phyloP scores from a whole-genome alignment of 371 early-diverging fungal genomes.

The Mortierella sp. region DNA sequence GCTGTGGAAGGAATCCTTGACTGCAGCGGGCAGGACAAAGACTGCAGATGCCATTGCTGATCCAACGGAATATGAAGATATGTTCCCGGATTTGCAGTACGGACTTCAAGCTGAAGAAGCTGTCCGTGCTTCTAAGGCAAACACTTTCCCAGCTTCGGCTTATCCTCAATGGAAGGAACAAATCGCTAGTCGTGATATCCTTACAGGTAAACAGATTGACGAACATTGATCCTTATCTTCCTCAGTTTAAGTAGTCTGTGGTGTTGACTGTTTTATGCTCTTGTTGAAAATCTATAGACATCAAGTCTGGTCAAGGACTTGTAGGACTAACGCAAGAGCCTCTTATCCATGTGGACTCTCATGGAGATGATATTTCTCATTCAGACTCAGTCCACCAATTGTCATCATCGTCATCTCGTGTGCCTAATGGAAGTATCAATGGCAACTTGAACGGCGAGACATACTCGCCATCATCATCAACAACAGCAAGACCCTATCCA shows the following conservation, averaged over 20 bases:
- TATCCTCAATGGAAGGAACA: slow-evolving; percentile 69
- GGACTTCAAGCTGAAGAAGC: slow-evolving; percentile 66
- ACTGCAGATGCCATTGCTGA: slow-evolving; percentile 91
- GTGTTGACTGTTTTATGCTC: neutral
- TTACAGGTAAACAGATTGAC: slow-evolving; percentile 55
- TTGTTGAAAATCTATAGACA: slow-evolving; percentile 5
- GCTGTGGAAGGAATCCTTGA: slow-evolving; percentile 85
- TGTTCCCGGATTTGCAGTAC: slow-evolving; percentile 84
- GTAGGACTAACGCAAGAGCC: slow-evolving; percentile 12
- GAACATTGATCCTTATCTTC: neutral
- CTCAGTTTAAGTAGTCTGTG: no score
- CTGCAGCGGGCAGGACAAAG: slow-evolving; percentile 78
- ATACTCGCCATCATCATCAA: neutral
- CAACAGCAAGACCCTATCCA: slow-evolving; percentile 17
- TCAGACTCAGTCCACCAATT: slow-evolving; percentile 6
- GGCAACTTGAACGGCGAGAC: slow-evolving; percentile 26
- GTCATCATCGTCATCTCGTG: slow-evolving; percentile 51
- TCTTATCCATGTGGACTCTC: slow-evolving; percentile 8
- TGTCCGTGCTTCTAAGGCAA: slow-evolving; percentile 46
- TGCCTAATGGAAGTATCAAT: slow-evolving; percentile 34
- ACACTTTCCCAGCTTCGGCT: slow-evolving; percentile 57
- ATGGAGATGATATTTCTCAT: neutral
- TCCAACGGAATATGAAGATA: slow-evolving; percentile 84
- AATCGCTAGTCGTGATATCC: slow-evolving; percentile 63
- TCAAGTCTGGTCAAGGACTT: slow-evolving; percentile 42